These are phyloP conservation scores for Phytophthora melonis DNA, from an alignment of 352 stramenopile species.

Conservation along the genomic window DNA sequence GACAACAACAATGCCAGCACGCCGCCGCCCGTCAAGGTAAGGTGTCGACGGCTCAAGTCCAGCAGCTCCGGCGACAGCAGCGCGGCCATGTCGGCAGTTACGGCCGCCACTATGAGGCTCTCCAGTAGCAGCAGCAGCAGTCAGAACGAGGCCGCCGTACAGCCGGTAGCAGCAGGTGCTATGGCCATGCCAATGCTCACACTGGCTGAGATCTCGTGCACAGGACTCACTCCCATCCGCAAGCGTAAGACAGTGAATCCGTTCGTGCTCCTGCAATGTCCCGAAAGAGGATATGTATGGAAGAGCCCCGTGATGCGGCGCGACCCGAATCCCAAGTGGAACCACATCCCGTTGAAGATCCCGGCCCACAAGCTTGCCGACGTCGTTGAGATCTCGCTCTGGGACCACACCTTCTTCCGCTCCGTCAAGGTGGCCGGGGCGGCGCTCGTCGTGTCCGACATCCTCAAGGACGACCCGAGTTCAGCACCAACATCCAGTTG, in stretches of 20 bases:
- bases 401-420: slow-evolving; percentile 72
- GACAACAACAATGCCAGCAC: slow-evolving; percentile 30
- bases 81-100: slow-evolving; percentile 29
- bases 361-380: slow-evolving; percentile 41
- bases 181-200: slow-evolving; percentile 24
- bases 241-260: slow-evolving; percentile 67
- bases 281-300: slow-evolving; percentile 42
- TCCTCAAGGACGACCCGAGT: slow-evolving; percentile 53
- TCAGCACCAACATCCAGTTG: slow-evolving; percentile 58
- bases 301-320: slow-evolving; percentile 58
- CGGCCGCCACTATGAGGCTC: slow-evolving; percentile 32
- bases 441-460: slow-evolving; percentile 50
- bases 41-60: slow-evolving; percentile 39
- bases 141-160: slow-evolving; percentile 38
- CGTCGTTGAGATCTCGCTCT: slow-evolving; percentile 70
- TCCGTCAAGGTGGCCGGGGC: slow-evolving; percentile 65
- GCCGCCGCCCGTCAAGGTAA: slow-evolving; percentile 15
- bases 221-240: slow-evolving; percentile 53
- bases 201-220: slow-evolving; percentile 49
- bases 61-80: slow-evolving; percentile 37
- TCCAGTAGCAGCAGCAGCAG: slow-evolving; percentile 48
- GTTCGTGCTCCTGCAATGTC: slow-evolving; percentile 56
- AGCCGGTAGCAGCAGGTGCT: slow-evolving; percentile 15
- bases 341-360: slow-evolving; percentile 50
- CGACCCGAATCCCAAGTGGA: slow-evolving; percentile 55